Base-by-base conservation (phyloP, 768 basidiomycete species). In the Macrolepiota albuminosa region DNA sequence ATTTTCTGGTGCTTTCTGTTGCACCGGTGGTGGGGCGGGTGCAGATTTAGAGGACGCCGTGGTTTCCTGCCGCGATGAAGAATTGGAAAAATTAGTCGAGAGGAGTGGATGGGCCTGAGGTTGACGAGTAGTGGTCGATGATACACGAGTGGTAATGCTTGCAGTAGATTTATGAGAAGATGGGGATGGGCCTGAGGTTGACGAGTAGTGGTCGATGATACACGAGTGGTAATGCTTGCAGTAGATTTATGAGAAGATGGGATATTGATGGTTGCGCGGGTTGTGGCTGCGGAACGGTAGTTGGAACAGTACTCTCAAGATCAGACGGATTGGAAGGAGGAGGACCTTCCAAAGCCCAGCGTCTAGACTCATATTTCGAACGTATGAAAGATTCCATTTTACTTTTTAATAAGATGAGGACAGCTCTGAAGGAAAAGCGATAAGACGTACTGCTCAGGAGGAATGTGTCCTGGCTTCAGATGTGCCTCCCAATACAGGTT, bases 401-500 rank as follows among this genome's bases (percentile, higher is more conserved):
- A 72, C 95, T 54, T 33, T 54, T 42, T 96, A 69, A 21, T 31
- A 11, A 36, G 16, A 50, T 55, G 37, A 51, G 37, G 18, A 42
- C 46, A 40, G 51, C 9, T 26, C 24, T 64, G 18, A 26, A 26
- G 53, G n/a, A 7, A 57, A 21, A 51, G 33, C 45, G 9, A 49
- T 47, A 46, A 48, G 24, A 82, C 93, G 69, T 67, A 98, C 95
- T 98, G 96, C 65, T 99, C 96, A 6, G 92, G 90, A 40, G 96
- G 95, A 24, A 90, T 66, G 70, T 99, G 96, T 0, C 96, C 96
- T 18, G 84, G 73, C 71, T 93, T 95, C 57, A 98, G 77, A 75
- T 97, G 95, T 4, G 92, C 89, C 70, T 99, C 96, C 96, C 96
- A 99, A 75, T 98, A 98, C 5, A 91, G 66, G 74, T 99, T 99